Evolutionary conservation across 2,329 filamentous ascomycete species (phyloP), one percentile per base, ranked within the genome.

Genomic region (Fusarium globosum): DNA sequence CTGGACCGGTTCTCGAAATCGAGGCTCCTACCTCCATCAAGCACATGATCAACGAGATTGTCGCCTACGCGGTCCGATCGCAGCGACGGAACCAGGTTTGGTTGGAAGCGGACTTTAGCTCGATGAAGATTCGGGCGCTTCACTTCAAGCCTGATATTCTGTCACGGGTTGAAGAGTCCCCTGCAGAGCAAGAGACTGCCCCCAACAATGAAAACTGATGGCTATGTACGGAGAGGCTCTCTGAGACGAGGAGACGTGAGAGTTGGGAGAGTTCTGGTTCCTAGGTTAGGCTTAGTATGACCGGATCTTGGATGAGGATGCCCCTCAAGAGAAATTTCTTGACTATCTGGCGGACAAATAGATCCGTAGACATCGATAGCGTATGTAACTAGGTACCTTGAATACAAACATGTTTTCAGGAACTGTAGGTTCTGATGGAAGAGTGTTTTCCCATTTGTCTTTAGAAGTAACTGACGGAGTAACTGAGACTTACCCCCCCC

Each of bases 61-160:
- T 52, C 6, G 18, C 20, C 13, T 21, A 11, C 13, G 33, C 49
- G 10, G 9, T 36, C n/a, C 18, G 18, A 52, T 26, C n/a, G 13
- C n/a, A 26, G 49, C n/a, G 12, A 36, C 33, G 23, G 7, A 36
- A 36, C n/a, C 18, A 26, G 9, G 49, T 52, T 36, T 52, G 49
- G 49, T 12, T 52, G n/a, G 49, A 52, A 36, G 33, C 16, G n/a
- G 49, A 52, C 13, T 52, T 36, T 2, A 36, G 49, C 13, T 20
- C n/a, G 1, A 52, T 52, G 49, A 52, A 52, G 49, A 52, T 52
- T 2, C 49, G n/a, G 49, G 30, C 36, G 13, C 49, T 52, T 52
- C 49, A 52, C 33, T 52, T 52, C 49, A 52, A 26, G 33, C 49
- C 49, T 9, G 49, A 52, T 5, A n/a, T 52, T 21, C 33, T 52